Evolutionary conservation across 2,329 filamentous ascomycete species (phyloP).

Genomic region (Biscogniauxia mediterranea): DNA sequence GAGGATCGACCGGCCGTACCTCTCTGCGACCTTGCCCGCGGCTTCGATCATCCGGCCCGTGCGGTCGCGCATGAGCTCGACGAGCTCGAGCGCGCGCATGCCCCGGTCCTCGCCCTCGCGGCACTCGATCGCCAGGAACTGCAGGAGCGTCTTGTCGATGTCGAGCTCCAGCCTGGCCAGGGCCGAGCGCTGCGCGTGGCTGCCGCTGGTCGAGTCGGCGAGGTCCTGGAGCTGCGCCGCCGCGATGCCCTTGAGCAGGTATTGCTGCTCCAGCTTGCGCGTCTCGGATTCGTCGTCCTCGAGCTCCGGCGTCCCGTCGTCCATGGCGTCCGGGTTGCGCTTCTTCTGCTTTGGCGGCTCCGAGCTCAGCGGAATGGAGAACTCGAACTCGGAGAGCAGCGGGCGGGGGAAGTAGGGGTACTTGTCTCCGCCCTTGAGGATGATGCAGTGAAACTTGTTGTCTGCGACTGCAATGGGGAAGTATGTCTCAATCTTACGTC

Average conservation of each 20-base stretch:
- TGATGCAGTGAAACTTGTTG: conserved; percentile 95
- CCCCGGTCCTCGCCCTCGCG: conserved; percentile 88
- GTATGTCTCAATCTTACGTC: conserved; percentile 85
- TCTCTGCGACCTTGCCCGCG: conserved; percentile 81
- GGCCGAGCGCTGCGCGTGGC: conserved; percentile 62
- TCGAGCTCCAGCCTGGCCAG: conserved; percentile 75
- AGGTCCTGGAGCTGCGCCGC: conserved; percentile 75
- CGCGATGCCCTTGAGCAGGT: conserved; percentile 71
- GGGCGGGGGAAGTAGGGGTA: conserved; percentile 92
- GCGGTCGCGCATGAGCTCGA: conserved; percentile 78
- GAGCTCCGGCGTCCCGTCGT: conserved; percentile 30
- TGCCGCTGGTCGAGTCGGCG: conserved; percentile 64
- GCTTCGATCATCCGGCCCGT: conserved; percentile 89
- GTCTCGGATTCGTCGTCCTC: conserved; percentile 46
- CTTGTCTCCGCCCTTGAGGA: conserved; percentile 90
- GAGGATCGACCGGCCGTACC: conserved; percentile 77
- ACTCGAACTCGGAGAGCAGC: conserved; percentile 88
- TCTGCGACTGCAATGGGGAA: conserved; percentile 94
- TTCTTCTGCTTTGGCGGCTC: conserved; percentile 41
- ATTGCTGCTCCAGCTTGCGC: conserved; percentile 73
- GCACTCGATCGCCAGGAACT: conserved; percentile 87
- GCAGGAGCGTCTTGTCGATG: conserved; percentile 84
- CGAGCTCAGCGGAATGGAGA: conserved; percentile 75
- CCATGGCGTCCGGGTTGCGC: conserved; percentile 33
- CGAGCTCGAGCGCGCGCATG: conserved; percentile 92